phyloP scores from a whole-genome alignment of 2,329 filamentous ascomycete genomes.

The Phialophora macrospora region DNA sequence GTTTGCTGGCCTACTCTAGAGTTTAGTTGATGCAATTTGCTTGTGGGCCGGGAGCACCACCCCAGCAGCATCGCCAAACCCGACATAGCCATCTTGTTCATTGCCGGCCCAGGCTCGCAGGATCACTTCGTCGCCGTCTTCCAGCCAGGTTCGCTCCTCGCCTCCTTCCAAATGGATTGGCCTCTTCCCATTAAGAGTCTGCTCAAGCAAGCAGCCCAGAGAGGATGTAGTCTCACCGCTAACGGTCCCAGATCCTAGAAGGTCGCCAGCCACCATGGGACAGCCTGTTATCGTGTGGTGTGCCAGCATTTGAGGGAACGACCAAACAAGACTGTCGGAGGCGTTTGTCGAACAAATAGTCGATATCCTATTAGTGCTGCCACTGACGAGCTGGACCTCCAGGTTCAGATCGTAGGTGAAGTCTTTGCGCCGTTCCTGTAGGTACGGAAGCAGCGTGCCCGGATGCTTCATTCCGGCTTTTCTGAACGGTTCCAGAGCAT shows the following conservation, averaged over 20 bases:
- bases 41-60: conserved; percentile 13
- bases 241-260: conserved; percentile 18
- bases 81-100: conserved; percentile 68
- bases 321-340: conserved; percentile 8
- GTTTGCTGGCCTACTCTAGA: background rate
- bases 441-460: conserved; percentile 3
- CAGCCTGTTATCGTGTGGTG: conserved; percentile 19
- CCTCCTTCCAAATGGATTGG: conserved; percentile 57
- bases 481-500: conserved; percentile 24
- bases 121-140: conserved; percentile 72
- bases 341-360: conserved; percentile 13
- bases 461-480: conserved; percentile 4
- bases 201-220: conserved; percentile 17
- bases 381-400: conserved; percentile 15
- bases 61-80: conserved; percentile 61
- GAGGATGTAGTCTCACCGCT: background rate
- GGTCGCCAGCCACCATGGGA: conserved; percentile 10
- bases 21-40: background rate
- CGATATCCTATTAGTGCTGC: background rate
- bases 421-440: conserved; percentile 5
- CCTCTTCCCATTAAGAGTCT: conserved; percentile 34
- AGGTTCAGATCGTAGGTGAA: conserved; percentile 11
- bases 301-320: conserved; percentile 19
- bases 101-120: conserved; percentile 60
- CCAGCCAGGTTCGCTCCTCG: conserved; percentile 69